Conservation (phyloP, 768 basidiomycete species). For the Mycena amicta region DNA sequence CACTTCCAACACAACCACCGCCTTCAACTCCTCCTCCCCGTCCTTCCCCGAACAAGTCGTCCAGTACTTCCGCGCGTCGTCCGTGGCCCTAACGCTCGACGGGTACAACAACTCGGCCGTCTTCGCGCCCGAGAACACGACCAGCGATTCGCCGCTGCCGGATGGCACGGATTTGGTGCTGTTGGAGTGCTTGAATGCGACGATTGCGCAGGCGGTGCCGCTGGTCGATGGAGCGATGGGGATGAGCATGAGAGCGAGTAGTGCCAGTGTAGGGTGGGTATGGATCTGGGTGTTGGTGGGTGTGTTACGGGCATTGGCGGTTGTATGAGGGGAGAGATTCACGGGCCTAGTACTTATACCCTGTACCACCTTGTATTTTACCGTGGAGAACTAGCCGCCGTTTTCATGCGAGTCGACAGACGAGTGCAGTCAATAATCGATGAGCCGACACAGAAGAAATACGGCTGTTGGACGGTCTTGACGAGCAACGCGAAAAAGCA, state of each 20-base stretch:
- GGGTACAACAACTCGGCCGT: slow-evolving; percentile 63
- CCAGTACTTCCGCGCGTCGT: slow-evolving; percentile 64
- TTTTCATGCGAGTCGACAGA: too few species aligned
- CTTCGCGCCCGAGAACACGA: slow-evolving; percentile 31
- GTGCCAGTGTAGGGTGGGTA: too few species aligned
- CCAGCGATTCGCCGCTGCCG: slow-evolving; percentile 43
- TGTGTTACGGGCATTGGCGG: too few species aligned
- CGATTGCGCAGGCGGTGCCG: slow-evolving; percentile 39
- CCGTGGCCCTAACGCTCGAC: slow-evolving; percentile 55
- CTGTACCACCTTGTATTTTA: too few species aligned
- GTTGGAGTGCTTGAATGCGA: slow-evolving; percentile 53
- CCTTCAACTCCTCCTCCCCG: slow-evolving; percentile 27
- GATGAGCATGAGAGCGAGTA: not conserved
- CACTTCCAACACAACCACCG: slow-evolving; percentile 29
- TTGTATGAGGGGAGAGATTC: too few species aligned
- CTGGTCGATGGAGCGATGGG: slow-evolving; percentile 6
- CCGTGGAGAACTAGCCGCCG: too few species aligned
- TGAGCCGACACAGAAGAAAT: too few species aligned
- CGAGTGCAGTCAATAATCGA: too few species aligned
- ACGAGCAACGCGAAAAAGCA: too few species aligned
- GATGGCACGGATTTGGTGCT: slow-evolving; percentile 41
- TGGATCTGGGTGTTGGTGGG: too few species aligned
- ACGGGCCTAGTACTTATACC: too few species aligned
- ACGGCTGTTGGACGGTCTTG: too few species aligned
- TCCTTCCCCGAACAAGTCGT: slow-evolving; percentile 48